Evolutionary conservation across 129 eudicot species (phyloP).

Genomic region (Chrysanthemum seticuspe): DNA sequence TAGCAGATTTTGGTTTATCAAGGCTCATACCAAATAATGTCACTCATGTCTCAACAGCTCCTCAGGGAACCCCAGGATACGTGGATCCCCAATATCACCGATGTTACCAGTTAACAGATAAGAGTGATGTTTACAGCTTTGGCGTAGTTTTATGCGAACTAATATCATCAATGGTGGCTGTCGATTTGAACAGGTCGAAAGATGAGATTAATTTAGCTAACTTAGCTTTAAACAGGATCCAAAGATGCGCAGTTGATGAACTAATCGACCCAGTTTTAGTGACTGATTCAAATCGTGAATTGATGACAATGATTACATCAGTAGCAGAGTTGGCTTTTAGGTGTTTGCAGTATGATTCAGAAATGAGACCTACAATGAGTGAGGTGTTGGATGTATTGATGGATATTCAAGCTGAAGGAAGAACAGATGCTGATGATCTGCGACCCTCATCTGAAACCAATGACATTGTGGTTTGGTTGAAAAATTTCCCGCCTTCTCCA

Average conservation of each 20-base stretch:
- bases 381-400: constrained; percentile 52
- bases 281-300: constrained; percentile 39
- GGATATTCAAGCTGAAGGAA: constrained; percentile 41
- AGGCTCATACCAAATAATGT: constrained; percentile 60
- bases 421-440: constrained; percentile 9
- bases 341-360: constrained; percentile 83
- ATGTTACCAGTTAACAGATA: constrained; percentile 73
- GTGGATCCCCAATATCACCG: constrained; percentile 81
- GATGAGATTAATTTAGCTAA: constrained; percentile 78
- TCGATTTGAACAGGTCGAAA: constrained; percentile 59
- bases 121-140: constrained; percentile 93
- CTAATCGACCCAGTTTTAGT: constrained; percentile 64
- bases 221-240: constrained; percentile 72
- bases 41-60: constrained; percentile 82
- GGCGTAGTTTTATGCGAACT: constrained; percentile 89
- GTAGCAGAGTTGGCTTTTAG: constrained; percentile 81
- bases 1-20: constrained; percentile 61
- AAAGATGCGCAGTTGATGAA: constrained; percentile 48
- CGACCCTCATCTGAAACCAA: constrained; percentile 50
- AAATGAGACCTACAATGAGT: constrained; percentile 78
- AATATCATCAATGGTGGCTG: constrained; percentile 85
- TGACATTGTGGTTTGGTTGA: constrained; percentile 44
- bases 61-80: constrained; percentile 95
- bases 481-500: constrained; percentile 42
- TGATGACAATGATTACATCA: constrained; percentile 55